phyloP scores from a whole-genome alignment of 208 protist species.

The Acanthamoeba lenticulata region DNA sequence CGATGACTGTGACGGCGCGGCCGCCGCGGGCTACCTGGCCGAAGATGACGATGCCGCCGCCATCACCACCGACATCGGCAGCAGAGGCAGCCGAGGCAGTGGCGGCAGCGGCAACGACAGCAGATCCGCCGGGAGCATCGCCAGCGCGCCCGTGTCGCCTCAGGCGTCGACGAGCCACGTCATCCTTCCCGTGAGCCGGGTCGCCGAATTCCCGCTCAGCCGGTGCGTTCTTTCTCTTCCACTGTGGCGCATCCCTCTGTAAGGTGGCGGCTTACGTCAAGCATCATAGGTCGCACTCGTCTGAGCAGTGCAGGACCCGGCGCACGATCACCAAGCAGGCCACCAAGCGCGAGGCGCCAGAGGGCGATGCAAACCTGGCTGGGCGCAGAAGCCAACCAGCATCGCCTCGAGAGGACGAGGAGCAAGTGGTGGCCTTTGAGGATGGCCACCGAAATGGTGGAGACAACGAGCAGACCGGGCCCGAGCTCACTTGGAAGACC shows the following conservation, averaged over 20 bases:
- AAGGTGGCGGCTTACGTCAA: too few relatives aligned
- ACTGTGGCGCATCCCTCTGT: too few relatives aligned
- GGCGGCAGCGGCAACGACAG: neutral
- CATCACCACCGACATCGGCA: too few relatives aligned
- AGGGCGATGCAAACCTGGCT: neutral
- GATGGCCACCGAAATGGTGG: too few relatives aligned
- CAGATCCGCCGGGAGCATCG: neutral
- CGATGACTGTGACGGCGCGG: neutral
- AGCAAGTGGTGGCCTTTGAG: too few relatives aligned
- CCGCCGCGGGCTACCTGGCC: neutral
- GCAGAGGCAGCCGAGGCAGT: neutral
- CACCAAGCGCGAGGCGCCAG: neutral
- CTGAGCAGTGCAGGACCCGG: neutral
- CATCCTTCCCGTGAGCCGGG: neutral
- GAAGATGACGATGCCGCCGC: neutral
- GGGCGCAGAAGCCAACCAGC: neutral
- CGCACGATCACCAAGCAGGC: neutral
- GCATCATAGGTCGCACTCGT: neutral
- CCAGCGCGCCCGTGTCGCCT: neutral
- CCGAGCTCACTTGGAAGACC: neutral
- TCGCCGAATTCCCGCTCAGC: neutral
- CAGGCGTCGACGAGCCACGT: neutral
- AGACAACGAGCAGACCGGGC: neutral
- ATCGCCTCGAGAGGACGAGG: neutral
- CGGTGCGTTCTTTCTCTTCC: neutral